Evolutionary conservation across 2,329 filamentous ascomycete genomes (phyloP).

Genomic region (Scedosporium apiospermum): DNA sequence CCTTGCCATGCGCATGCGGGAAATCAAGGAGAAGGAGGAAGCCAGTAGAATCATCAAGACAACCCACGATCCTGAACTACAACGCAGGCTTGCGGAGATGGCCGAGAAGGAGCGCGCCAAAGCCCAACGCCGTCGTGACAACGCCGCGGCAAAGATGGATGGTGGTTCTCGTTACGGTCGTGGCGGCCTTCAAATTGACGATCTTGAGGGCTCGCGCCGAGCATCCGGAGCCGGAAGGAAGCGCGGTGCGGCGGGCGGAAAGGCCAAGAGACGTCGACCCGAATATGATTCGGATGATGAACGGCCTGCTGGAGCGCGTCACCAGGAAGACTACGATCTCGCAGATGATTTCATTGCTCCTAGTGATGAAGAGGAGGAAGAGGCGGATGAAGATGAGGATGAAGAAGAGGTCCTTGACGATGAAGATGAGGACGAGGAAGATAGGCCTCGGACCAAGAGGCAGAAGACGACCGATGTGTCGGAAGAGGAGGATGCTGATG

Average conservation of each 20-base stretch:
- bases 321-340: conserved; percentile 66
- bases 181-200: conserved; percentile 55
- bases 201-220: conserved; percentile 54
- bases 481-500: conserved; percentile 43
- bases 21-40: conserved; percentile 46
- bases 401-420: conserved; percentile 49
- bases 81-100: conserved; percentile 62
- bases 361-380: conserved; percentile 62
- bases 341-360: conserved; percentile 71
- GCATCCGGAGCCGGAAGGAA: conserved; percentile 39
- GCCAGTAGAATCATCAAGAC: conserved; percentile 61
- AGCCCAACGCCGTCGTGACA: conserved; percentile 56
- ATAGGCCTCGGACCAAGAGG: conserved; percentile 21
- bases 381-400: conserved; percentile 55
- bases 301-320: conserved; percentile 47
- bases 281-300: conserved; percentile 76
- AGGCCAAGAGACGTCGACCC: conserved; percentile 42
- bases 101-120: conserved; percentile 66
- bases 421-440: conserved; percentile 35
- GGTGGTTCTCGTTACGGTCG: conserved; percentile 42
- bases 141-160: conserved; percentile 54
- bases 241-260: conserved; percentile 39
- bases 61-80: conserved; percentile 64
- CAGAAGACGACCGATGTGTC: conserved; percentile 36
- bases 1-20: conserved; percentile 58